A percentile compares a stretch with the other conserved stretches of the same genome.
These are phyloP conservation scores for Quercus parvula DNA, from an alignment of 306 rosid genomes.

Conservation along the genomic window DNA sequence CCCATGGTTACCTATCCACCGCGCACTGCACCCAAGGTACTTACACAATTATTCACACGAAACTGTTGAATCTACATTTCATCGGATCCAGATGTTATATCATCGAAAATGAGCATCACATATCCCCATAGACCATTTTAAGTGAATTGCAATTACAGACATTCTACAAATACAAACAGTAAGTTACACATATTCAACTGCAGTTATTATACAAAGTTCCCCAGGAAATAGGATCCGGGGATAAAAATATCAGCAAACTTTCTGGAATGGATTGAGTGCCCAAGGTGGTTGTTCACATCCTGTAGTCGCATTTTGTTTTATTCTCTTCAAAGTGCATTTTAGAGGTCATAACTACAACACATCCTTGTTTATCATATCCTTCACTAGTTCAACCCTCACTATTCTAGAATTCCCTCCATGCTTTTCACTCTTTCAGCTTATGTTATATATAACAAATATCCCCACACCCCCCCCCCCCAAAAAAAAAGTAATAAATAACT, in stretches of 20 bases:
- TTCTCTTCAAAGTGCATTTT: background rate
- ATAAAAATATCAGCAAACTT: background rate
- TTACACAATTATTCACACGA: slow-evolving; percentile 14
- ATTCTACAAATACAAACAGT: background rate
- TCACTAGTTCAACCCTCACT: background rate
- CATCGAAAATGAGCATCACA: background rate
- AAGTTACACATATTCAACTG: background rate
- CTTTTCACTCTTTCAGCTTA: background rate
- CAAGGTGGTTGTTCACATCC: background rate
- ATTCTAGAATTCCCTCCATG: background rate
- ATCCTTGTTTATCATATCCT: background rate
- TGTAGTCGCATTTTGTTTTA: background rate
- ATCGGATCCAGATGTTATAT: slow-evolving; percentile 12
- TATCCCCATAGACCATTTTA: background rate
- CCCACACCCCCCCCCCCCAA: background rate
- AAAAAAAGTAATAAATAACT: background rate
- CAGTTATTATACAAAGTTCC: background rate
- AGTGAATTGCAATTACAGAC: background rate
- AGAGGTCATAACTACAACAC: background rate
- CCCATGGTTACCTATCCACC: slow-evolving; percentile 98
- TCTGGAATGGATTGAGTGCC: background rate
- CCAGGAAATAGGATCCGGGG: no score
- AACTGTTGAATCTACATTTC: slow-evolving; percentile 15
- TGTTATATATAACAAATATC: background rate
- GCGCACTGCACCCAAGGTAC: slow-evolving; percentile 65